Conservation (phyloP, 495 filamentous ascomycete species). For the Lindgomyces ingoldianus region DNA sequence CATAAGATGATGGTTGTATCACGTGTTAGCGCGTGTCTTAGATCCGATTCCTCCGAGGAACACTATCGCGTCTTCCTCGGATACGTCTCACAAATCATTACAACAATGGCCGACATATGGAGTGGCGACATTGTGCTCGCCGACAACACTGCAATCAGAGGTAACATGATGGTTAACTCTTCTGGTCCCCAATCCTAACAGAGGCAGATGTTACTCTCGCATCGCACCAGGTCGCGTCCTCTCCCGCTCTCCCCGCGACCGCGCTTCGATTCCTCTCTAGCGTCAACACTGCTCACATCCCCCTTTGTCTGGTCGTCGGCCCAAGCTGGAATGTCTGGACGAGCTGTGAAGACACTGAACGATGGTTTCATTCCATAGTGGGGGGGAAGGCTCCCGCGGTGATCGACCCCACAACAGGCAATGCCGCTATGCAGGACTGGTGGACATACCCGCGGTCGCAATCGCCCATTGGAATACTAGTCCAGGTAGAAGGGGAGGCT, state of each 20-base stretch:
- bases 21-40: slow-evolving; percentile 1
- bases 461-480: slow-evolving; percentile 36
- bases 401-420: not conserved
- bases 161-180: not conserved
- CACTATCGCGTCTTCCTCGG: not conserved
- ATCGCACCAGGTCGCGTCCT: slow-evolving; percentile 9
- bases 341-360: slow-evolving; percentile 22
- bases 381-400: slow-evolving; percentile 11
- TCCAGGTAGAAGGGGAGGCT: slow-evolving; percentile 10
- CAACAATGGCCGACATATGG: slow-evolving; percentile 31
- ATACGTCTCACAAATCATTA: not conserved
- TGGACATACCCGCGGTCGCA: slow-evolving; percentile 31
- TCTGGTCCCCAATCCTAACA: not conserved
- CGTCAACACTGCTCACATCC: slow-evolving; percentile 34
- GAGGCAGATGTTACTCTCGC: slow-evolving; percentile 25
- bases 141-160: slow-evolving; percentile 9
- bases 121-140: slow-evolving; percentile 26
- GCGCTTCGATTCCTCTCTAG: slow-evolving; percentile 31
- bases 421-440: slow-evolving; percentile 19
- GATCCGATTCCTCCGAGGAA: not conserved
- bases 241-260: slow-evolving; percentile 18
- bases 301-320: slow-evolving; percentile 35
- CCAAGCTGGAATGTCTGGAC: slow-evolving; percentile 37
- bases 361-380: slow-evolving; percentile 35
- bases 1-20: too few species aligned